Conservation (phyloP, 352 stramenopile genomes). For the Plasmopara halstedii region DNA sequence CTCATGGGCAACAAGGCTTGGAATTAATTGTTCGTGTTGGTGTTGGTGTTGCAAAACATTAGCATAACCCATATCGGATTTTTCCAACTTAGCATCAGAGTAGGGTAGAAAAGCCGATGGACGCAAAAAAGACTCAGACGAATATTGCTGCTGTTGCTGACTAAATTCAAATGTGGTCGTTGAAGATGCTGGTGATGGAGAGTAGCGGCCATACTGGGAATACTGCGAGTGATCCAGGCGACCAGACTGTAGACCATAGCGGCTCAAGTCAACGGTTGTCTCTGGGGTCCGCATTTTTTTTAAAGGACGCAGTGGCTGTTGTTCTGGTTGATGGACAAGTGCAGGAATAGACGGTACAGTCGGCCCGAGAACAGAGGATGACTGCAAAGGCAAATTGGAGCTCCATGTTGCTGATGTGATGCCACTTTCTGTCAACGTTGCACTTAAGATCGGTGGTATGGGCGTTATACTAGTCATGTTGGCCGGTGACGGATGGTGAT, state of each 20-base stretch:
- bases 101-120: slow-evolving; percentile 18
- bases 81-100: slow-evolving; percentile 18
- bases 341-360: slow-evolving; percentile 24
- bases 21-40: slow-evolving; percentile 18
- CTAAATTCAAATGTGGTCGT: slow-evolving; percentile 17
- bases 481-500: slow-evolving; percentile 29
- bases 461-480: slow-evolving; percentile 33
- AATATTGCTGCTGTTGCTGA: slow-evolving; percentile 22
- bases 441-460: slow-evolving; percentile 22
- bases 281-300: slow-evolving; percentile 55
- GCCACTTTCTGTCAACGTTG: slow-evolving; percentile 5
- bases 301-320: slow-evolving; percentile 8
- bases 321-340: slow-evolving; percentile 24
- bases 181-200: slow-evolving; percentile 11
- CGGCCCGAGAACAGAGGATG: slow-evolving; percentile 14
- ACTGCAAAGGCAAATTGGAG: slow-evolving; percentile 13
- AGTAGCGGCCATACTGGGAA: slow-evolving; percentile 20
- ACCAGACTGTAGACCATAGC: slow-evolving; percentile 15
- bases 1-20: slow-evolving; percentile 6
- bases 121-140: slow-evolving; percentile 16
- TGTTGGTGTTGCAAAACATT: slow-evolving; percentile 19
- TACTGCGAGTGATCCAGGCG: slow-evolving; percentile 22
- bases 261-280: slow-evolving; percentile 14
- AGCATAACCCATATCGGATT: slow-evolving; percentile 13
- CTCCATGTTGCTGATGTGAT: slow-evolving; percentile 17